Conservation (phyloP, 768 basidiomycete genomes). For the Mycena belliarum region DNA sequence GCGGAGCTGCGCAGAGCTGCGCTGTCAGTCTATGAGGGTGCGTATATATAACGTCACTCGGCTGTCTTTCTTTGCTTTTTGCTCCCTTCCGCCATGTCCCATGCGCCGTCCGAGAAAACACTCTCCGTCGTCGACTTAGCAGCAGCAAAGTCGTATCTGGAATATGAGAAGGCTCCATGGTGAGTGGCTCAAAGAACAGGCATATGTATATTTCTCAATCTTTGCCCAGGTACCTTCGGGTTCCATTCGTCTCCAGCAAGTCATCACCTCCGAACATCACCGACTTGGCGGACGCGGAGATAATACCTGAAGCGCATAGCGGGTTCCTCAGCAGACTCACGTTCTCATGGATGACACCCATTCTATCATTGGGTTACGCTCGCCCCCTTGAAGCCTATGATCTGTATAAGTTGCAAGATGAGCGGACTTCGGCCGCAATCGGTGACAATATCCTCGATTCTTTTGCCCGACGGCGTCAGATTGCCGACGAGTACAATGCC, state of each 20-base stretch:
- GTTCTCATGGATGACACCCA: slow-evolving; percentile 74
- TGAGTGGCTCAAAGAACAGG: no score
- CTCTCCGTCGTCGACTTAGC: no score
- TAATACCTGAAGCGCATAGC: slow-evolving; percentile 70
- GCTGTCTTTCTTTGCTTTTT: no score
- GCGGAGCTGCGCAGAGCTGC: no score
- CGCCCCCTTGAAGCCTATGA: slow-evolving; percentile 81
- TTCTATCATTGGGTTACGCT: slow-evolving; percentile 74
- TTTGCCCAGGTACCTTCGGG: no score
- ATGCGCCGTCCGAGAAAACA: no score
- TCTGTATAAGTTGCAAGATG: slow-evolving; percentile 74
- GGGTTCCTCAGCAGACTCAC: slow-evolving; percentile 58
- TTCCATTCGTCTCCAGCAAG: slow-evolving; percentile 43
- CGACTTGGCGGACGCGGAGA: slow-evolving; percentile 58
- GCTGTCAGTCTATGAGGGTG: no score
- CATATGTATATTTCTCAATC: no score
- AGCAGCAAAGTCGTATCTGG: no score
- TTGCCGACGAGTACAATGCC: slow-evolving; percentile 70
- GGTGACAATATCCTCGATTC: slow-evolving; percentile 64
- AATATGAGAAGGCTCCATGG: no score
- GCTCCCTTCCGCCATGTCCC: no score
- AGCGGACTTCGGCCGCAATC: slow-evolving; percentile 58
- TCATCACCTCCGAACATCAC: slow-evolving; percentile 44
- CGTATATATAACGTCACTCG: no score
- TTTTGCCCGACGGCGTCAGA: slow-evolving; percentile 56